These are phyloP conservation scores for Poa pratensis DNA, from an alignment of 176 grass and related monocot genomes.

Conservation along the genomic window DNA sequence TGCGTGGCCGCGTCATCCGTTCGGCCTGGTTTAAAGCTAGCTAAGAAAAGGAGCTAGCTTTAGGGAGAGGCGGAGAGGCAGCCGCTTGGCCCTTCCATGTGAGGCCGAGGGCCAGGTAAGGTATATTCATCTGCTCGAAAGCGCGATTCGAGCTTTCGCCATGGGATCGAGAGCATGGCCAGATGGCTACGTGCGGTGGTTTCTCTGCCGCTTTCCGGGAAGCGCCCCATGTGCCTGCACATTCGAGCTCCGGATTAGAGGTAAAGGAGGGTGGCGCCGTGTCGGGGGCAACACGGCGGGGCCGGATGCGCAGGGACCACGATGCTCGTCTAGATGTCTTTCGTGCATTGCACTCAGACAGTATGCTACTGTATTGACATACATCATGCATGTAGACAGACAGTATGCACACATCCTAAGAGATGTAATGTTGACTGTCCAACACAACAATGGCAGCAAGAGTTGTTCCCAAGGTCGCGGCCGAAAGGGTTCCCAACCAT, in stretches of 20 bases:
- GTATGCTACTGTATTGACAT: neutral
- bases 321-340: neutral
- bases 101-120: slow-evolving; percentile 42
- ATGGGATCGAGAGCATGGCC: slow-evolving; percentile 3
- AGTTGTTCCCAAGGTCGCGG: neutral
- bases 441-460: neutral
- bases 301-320: neutral
- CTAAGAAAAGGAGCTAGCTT: neutral
- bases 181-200: slow-evolving; percentile 38
- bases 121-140: slow-evolving; percentile 45
- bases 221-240: slow-evolving; percentile 62
- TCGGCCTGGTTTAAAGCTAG: neutral
- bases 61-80: neutral
- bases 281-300: slow-evolving; percentile 20
- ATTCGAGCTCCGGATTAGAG: slow-evolving; percentile 37
- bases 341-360: slow-evolving; percentile 27
- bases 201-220: slow-evolving; percentile 49
- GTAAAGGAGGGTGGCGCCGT: neutral
- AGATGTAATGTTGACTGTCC: neutral
- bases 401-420: neutral
- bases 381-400: neutral
- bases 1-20: slow-evolving; percentile 34
- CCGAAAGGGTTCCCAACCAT: neutral
- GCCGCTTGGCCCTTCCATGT: slow-evolving; percentile 36
- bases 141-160: slow-evolving; percentile 44